Evolutionary conservation across 164 flowering plant species (phyloP).

Genomic region (Euptelea pleiosperma): DNA sequence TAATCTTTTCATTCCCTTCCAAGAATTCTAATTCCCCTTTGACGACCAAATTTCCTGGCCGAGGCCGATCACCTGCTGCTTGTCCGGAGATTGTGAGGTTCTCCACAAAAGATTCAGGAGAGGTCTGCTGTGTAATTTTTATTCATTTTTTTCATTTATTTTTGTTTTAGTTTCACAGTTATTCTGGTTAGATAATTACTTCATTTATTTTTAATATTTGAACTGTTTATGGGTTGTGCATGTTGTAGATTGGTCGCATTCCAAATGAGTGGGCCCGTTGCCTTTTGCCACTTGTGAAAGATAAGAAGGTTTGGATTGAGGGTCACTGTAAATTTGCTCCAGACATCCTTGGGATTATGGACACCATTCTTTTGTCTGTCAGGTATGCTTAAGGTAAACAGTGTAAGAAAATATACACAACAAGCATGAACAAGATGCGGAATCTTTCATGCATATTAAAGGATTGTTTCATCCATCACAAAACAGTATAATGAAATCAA

Average conservation of each 20-base stretch:
- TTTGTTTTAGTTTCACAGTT: background rate
- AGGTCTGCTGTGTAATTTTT: conserved; percentile 37
- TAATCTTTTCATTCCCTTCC: conserved; percentile 58
- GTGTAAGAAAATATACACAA: background rate
- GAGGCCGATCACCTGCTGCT: conserved; percentile 46
- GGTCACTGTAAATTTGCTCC: conserved; percentile 75
- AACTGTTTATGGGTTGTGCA: background rate
- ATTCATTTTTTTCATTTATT: background rate
- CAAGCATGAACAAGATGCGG: too few species aligned
- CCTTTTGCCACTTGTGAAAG: conserved; percentile 80
- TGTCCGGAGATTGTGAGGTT: conserved; percentile 93
- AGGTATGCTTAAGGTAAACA: conserved; percentile 45
- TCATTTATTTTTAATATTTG: background rate
- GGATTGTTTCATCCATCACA: too few species aligned
- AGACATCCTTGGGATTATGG: conserved; percentile 72
- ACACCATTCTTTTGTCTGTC: conserved; percentile 59
- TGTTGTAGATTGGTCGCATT: conserved; percentile 84
- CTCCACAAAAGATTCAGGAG: conserved; percentile 68
- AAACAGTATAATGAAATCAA: too few species aligned
- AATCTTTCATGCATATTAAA: too few species aligned
- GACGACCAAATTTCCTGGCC: conserved; percentile 44
- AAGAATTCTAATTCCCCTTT: conserved; percentile 36
- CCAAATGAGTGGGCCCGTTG: conserved; percentile 98
- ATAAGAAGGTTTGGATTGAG: conserved; percentile 62
- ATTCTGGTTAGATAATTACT: background rate